phyloP scores from a whole-genome alignment of 139 green algal genomes.

The Haematococcus sp. region DNA sequence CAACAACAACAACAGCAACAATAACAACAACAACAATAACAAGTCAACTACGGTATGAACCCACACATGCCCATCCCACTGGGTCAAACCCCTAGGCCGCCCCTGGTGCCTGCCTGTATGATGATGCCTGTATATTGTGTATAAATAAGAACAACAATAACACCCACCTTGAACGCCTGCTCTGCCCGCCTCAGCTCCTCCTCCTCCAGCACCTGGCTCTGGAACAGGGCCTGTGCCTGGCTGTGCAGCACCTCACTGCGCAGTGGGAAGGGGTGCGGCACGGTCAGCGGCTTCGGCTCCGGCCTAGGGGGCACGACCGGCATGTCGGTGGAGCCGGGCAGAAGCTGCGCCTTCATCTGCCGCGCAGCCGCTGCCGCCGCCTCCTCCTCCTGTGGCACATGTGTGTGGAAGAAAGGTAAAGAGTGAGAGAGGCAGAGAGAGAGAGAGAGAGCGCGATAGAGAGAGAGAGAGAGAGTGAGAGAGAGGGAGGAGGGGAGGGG shows the following conservation, averaged over 20 bases:
- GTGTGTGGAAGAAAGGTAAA: neutral
- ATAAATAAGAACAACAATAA: neutral
- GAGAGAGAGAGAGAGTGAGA: neutral
- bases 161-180: conserved; percentile 57
- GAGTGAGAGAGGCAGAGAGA: no score
- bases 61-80: no score
- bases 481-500: no score
- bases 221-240: no score
- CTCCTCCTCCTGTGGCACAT: conserved; percentile 8
- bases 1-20: no score
- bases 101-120: neutral
- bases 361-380: conserved; percentile 7
- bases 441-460: no score
- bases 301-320: conserved; percentile 36
- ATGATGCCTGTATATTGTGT: no score
- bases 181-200: conserved; percentile 34
- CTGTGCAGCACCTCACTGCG: conserved; percentile 34
- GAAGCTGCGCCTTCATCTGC: conserved; percentile 17
- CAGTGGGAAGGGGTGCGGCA: conserved; percentile 53
- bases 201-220: conserved; percentile 28
- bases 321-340: conserved; percentile 37
- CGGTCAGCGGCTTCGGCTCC: conserved; percentile 41
- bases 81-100: neutral
- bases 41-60: no score
- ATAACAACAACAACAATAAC: no score